Percentiles rank a stretch among this genome's conserved stretches.
phyloP scores from a whole-genome alignment of 2,329 filamentous ascomycete genomes.

The Whalleya microplaca region DNA sequence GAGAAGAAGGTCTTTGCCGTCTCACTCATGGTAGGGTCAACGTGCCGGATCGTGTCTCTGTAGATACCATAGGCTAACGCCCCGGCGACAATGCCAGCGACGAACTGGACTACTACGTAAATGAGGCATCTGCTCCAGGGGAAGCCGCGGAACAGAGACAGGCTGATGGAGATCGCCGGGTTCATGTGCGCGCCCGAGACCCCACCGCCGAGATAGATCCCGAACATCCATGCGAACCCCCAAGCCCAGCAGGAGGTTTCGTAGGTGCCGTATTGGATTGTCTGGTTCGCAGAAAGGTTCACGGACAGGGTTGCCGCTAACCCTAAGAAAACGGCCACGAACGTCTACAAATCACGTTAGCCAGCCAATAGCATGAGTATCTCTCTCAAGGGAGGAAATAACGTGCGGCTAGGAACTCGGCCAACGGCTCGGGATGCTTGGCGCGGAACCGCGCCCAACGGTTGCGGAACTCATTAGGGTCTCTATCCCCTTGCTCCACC shows the following conservation, averaged over 20 bases:
- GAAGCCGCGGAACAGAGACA: slow-evolving; percentile 42
- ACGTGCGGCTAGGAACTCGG: slow-evolving; percentile 33
- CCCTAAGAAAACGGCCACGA: slow-evolving; percentile 33
- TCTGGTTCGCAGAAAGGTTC: slow-evolving; percentile 31
- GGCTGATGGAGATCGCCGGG: slow-evolving; percentile 41
- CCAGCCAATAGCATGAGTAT: not conserved
- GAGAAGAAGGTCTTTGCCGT: slow-evolving; percentile 41
- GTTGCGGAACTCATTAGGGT: slow-evolving; percentile 32
- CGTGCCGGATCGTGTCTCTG: slow-evolving; percentile 35
- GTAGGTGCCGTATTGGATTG: slow-evolving; percentile 29
- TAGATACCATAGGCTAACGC: slow-evolving; percentile 38
- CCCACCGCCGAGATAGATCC: slow-evolving; percentile 35
- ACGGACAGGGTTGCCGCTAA: slow-evolving; percentile 33
- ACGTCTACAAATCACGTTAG: slow-evolving; percentile 23
- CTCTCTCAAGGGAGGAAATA: not conserved
- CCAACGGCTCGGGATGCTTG: slow-evolving; percentile 34
- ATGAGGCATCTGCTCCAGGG: slow-evolving; percentile 39
- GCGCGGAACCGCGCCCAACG: slow-evolving; percentile 36
- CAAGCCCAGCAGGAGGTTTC: slow-evolving; percentile 37
- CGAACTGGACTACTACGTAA: slow-evolving; percentile 38
- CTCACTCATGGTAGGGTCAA: slow-evolving; percentile 36
- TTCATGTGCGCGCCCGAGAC: slow-evolving; percentile 39
- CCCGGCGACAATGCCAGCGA: slow-evolving; percentile 35
- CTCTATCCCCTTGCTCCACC: slow-evolving; percentile 21
- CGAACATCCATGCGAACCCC: slow-evolving; percentile 39